These are phyloP conservation scores for Lactarius tabidus DNA, from an alignment of 768 basidiomycete genomes.

Conservation along the genomic window DNA sequence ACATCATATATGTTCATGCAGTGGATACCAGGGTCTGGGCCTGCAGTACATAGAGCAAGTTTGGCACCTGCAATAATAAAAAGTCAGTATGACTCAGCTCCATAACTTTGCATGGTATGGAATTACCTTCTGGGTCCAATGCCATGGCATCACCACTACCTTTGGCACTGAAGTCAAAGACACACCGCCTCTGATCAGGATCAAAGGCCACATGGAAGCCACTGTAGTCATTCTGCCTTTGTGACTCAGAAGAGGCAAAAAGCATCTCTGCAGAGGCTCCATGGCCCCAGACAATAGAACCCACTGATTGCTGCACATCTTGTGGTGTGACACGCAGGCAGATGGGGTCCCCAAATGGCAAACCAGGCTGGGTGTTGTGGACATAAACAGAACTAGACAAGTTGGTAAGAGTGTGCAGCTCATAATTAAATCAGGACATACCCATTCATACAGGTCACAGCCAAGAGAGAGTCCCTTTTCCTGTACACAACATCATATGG, in stretches of 20 bases:
- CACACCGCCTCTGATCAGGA: constrained; percentile 8
- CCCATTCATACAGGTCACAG: constrained; percentile 22
- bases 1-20: constrained; percentile 21
- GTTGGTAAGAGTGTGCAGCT: background rate
- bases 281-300: constrained; percentile 21
- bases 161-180: constrained; percentile 5
- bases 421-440: constrained; percentile 1
- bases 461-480: constrained; percentile 17
- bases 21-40: background rate
- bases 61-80: constrained; percentile 5
- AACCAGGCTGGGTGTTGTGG: background rate
- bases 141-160: constrained; percentile 26
- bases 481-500: constrained; percentile 19
- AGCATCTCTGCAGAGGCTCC: constrained; percentile 13
- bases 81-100: background rate
- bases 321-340: constrained; percentile 11
- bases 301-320: constrained; percentile 18
- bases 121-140: constrained; percentile 17
- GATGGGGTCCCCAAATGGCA: constrained; percentile 10
- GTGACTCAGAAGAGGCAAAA: constrained; percentile 25
- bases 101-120: background rate
- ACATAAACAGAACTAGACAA: constrained; percentile 14
- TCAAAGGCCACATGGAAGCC: constrained; percentile 23
- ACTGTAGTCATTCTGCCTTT: constrained; percentile 5
- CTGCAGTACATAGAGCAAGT: constrained; percentile 19